Evolutionary conservation across 106 monocot species (phyloP).

Genomic region (Gastrodia elata): DNA sequence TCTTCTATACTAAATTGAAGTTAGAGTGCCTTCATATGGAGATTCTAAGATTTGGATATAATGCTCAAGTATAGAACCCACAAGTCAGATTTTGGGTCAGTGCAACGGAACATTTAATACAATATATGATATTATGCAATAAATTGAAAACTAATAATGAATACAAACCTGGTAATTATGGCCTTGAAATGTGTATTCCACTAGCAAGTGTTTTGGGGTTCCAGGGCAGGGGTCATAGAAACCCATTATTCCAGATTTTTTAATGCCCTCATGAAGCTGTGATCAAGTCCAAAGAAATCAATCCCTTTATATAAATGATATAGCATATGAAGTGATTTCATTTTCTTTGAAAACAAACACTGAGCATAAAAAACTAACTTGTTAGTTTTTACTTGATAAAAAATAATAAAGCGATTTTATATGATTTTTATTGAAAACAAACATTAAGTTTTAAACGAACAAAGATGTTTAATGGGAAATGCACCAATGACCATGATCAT

Average conservation of each 20-base stretch:
- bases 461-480: too few relatives aligned
- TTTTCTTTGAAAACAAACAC: not conserved
- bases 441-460: too few relatives aligned
- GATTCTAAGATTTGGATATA: too few relatives aligned
- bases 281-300: not conserved
- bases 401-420: too few relatives aligned
- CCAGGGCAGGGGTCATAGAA: constrained; percentile 95
- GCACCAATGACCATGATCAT: too few relatives aligned
- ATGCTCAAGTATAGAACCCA: too few relatives aligned
- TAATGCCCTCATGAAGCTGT: constrained; percentile 91
- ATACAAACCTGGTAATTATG: constrained; percentile 37
- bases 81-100: too few relatives aligned
- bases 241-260: constrained; percentile 98
- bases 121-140: not conserved
- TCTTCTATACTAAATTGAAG: too few relatives aligned
- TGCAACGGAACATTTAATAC: too few relatives aligned
- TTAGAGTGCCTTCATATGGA: too few relatives aligned
- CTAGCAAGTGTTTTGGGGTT: constrained; percentile 53
- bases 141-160: not conserved
- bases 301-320: not conserved
- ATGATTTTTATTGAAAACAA: too few relatives aligned
- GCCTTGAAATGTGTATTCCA: constrained; percentile 58
- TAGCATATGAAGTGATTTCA: not conserved
- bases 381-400: too few relatives aligned
- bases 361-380: not conserved